Evolutionary conservation across 371 early-diverging fungal species (phyloP), one percentile per base, ranked within the genome.

Genomic region (Mortierella sp.): DNA sequence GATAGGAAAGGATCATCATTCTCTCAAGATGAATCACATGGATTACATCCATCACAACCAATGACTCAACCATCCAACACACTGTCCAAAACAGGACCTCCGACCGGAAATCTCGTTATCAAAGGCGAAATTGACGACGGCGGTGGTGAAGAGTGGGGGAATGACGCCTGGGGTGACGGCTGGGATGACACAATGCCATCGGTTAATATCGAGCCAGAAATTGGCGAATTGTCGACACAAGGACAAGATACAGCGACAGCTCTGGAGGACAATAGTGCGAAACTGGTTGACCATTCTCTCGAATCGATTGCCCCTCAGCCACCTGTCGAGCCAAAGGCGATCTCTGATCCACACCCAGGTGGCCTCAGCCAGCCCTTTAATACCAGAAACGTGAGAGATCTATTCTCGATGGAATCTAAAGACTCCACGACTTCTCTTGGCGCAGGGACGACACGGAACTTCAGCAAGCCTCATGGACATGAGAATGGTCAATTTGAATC

Each of bases 131-230:
- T n/a, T n/a, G n/a, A n/a, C n/a, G 34, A 34, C 34, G 7, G 10
- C 16, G 16, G 16, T 43, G n/a, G 44, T 16, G 68, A 74, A n/a
- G 68, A 16, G 0, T 74, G 74, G 74, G 68, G 60, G 14, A 60
- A 74, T 8, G 68, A 74, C 29, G 63, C 68, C 4, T 74, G 74
- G 74, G 74, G 60, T 2, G 68, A 74, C 22, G 63, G 48, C 12
- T 74, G 74, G 74, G 57, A 50, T 24, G 57, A 56, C 12, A 40
- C 60, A 27, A 9, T 49, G 2, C 8, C 14, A 27, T 9, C 16
- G 9, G 31, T 16, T 4, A 34, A 3, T 37, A 12, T n/a, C 1
- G 43, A 54, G n/a, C 39, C 37, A 3, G 12, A 14, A 13, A 48
- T 46, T 6, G 29, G 16, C 16, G 52, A 13, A 17, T n/a, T 27